A percentile compares a stretch with the other conserved stretches of the same genome.
phyloP scores from a whole-genome alignment of 441 rosid genomes.

The Kokia cookei region DNA sequence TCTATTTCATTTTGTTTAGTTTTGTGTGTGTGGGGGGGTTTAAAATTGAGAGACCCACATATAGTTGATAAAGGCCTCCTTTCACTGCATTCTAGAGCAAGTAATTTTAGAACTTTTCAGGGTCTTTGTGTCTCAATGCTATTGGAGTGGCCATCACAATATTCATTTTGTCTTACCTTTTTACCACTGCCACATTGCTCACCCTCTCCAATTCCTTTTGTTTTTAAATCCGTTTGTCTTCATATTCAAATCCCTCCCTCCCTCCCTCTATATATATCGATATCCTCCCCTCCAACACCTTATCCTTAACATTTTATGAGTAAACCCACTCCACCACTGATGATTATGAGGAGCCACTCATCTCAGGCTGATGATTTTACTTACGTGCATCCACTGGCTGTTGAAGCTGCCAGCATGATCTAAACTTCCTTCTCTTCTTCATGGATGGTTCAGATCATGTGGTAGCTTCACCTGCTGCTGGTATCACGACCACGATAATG shows the following conservation, averaged over 20 bases:
- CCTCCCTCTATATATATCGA: background rate
- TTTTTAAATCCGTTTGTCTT: background rate
- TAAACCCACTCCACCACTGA: background rate
- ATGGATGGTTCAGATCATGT: slow-evolving; percentile 37
- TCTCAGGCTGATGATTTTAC: background rate
- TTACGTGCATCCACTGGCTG: slow-evolving; percentile 8
- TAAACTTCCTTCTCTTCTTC: slow-evolving; percentile 23
- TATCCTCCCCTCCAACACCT: background rate
- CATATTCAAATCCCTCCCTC: background rate
- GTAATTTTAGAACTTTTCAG: slow-evolving; percentile 11
- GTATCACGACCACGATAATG: background rate
- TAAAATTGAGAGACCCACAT: background rate
- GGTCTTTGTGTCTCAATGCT: slow-evolving; percentile 30
- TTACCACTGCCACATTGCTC: slow-evolving; percentile 27
- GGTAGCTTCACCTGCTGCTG: slow-evolving; percentile 25
- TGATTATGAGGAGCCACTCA: background rate
- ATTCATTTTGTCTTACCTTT: slow-evolving; percentile 41
- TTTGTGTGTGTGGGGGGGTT: background rate
- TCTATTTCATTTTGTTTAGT: no score
- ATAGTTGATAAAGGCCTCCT: background rate
- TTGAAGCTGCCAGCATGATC: slow-evolving; percentile 52
- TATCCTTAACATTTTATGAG: background rate
- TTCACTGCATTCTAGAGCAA: background rate
- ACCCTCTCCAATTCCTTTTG: background rate
- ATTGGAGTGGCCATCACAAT: slow-evolving; percentile 34